Percentiles rank a stretch among this genome's conserved stretches.
These are phyloP conservation scores for Termitomyces eurrhizus DNA, from an alignment of 768 basidiomycete genomes.

Conservation along the genomic window DNA sequence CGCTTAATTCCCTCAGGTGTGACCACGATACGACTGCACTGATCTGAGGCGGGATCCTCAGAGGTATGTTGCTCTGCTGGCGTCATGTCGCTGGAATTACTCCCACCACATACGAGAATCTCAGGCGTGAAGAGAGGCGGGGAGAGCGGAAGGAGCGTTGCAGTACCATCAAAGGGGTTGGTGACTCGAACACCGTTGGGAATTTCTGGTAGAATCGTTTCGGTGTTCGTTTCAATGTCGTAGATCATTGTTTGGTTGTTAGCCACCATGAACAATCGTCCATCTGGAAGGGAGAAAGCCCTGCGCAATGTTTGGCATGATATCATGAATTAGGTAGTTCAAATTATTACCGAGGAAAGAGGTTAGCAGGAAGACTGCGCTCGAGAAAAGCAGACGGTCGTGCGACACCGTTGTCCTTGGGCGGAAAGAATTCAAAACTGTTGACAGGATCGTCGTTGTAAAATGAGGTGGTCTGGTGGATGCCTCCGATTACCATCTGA, in stretches of 20 bases:
- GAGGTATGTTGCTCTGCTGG: conserved; percentile 27
- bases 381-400: conserved; percentile 24
- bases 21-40: conserved; percentile 39
- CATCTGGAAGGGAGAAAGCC: conserved; percentile 31
- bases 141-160: conserved; percentile 32
- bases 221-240: conserved; percentile 33
- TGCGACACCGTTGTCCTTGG: conserved; percentile 32
- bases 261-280: conserved; percentile 35
- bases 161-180: conserved; percentile 35
- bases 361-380: conserved; percentile 19
- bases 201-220: conserved; percentile 35
- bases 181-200: conserved; percentile 42
- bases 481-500: conserved; percentile 21
- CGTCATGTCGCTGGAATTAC: conserved; percentile 27
- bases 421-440: conserved; percentile 34
- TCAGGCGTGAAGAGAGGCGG: conserved; percentile 40
- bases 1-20: conserved; percentile 36
- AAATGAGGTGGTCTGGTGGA: conserved; percentile 14
- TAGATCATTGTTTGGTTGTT: conserved; percentile 39
- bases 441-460: conserved; percentile 56
- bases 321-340: neutral
- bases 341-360: conserved; percentile 23
- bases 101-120: conserved; percentile 44
- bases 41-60: conserved; percentile 35
- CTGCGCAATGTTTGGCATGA: neutral